phyloP scores from a whole-genome alignment of 2,329 filamentous ascomycete genomes.

The Trichophyton simii region DNA sequence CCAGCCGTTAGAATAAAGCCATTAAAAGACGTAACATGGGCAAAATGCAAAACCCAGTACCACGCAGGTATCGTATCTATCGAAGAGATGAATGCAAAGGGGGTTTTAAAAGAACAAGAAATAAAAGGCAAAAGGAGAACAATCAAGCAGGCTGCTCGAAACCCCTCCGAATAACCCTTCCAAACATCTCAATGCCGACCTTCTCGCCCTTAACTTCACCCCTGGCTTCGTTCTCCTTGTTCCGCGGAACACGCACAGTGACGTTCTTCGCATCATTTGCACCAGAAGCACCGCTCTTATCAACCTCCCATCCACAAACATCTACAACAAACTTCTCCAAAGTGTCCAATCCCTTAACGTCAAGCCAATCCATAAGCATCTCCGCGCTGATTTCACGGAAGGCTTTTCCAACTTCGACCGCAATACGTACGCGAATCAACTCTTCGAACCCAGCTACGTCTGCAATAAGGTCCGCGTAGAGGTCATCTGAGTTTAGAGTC shows the following conservation, averaged over 20 bases:
- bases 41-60: background rate
- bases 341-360: conserved; percentile 50
- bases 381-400: conserved; percentile 59
- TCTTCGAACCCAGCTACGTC: conserved; percentile 95
- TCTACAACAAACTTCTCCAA: conserved; percentile 69
- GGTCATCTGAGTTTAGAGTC: conserved; percentile 80
- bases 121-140: conserved; percentile 9
- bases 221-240: conserved; percentile 96
- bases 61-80: background rate
- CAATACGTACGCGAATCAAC: conserved; percentile 78
- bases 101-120: background rate
- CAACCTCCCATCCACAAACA: conserved; percentile 76
- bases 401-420: conserved; percentile 68
- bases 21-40: conserved; percentile 1
- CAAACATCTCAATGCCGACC: conserved; percentile 47
- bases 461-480: conserved; percentile 89
- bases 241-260: conserved; percentile 67
- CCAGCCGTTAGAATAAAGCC: conserved; percentile 4
- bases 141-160: conserved; percentile 65
- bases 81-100: background rate
- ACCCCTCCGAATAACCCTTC: conserved; percentile 62
- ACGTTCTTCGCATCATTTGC: conserved; percentile 16
- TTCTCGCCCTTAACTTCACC: conserved; percentile 91
- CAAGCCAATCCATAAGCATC: conserved; percentile 63
- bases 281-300: conserved; percentile 38